phyloP scores from a whole-genome alignment of 148 eudicot species.

The Diospyros lotus region DNA sequence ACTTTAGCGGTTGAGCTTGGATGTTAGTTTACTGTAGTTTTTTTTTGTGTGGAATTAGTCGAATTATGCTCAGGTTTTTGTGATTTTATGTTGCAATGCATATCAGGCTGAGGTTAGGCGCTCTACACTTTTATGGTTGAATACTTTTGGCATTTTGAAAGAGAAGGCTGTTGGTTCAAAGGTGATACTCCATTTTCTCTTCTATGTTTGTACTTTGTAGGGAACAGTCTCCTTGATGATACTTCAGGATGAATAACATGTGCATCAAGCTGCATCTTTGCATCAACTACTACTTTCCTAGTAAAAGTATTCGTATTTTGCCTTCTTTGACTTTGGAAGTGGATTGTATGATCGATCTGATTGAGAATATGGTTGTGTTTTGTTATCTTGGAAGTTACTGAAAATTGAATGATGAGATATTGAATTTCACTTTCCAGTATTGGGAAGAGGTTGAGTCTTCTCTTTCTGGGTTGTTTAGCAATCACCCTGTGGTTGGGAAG shows the following conservation, averaged over 20 bases:
- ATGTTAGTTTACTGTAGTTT: background rate
- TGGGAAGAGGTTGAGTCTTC: too few species aligned
- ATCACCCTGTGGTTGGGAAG: too few species aligned
- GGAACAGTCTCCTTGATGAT: background rate
- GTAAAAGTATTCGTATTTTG: background rate
- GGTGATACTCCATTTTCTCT: constrained; percentile 26
- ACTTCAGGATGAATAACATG: background rate
- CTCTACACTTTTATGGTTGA: constrained; percentile 47
- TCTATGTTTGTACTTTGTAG: background rate
- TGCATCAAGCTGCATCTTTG: background rate
- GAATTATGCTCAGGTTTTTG: background rate
- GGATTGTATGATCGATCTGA: background rate
- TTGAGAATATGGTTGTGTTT: background rate
- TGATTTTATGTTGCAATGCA: background rate
- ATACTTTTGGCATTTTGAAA: constrained; percentile 39
- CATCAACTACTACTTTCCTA: background rate
- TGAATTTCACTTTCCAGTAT: too few species aligned
- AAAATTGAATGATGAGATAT: too few species aligned
- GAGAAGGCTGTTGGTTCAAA: constrained; percentile 36
- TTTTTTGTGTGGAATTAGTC: background rate
- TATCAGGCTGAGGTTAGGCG: constrained; percentile 68
- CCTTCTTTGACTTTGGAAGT: background rate
- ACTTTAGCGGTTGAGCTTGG: background rate
- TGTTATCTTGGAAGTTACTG: too few species aligned
- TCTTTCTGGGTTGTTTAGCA: too few species aligned